phyloP scores from a whole-genome alignment of 2,329 filamentous ascomycete species.

The Cladophialophora bantiana region DNA sequence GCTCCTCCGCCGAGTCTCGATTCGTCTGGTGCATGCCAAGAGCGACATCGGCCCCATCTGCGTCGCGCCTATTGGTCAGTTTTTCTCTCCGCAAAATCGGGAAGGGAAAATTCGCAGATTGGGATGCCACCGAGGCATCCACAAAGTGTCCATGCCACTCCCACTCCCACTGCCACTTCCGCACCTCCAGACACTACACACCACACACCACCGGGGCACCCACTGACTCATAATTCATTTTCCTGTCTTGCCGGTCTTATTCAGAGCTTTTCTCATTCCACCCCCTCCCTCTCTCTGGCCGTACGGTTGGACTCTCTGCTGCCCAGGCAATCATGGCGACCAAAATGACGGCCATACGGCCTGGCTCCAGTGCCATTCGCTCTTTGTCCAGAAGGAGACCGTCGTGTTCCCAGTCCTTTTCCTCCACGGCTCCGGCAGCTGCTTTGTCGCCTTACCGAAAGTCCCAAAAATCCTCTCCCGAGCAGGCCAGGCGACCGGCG shows the following conservation, averaged over 20 bases:
- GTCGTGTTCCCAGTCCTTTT: slow-evolving; percentile 52
- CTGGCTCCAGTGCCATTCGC: slow-evolving; percentile 57
- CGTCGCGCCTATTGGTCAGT: not conserved
- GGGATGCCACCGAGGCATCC: not conserved
- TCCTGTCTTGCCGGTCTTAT: not conserved
- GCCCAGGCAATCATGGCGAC: slow-evolving; percentile 36
- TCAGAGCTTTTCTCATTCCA: slow-evolving; percentile 5
- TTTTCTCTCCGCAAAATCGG: slow-evolving; percentile 20
- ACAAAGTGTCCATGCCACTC: slow-evolving; percentile 13
- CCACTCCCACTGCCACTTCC: not conserved
- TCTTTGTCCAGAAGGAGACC: slow-evolving; percentile 54
- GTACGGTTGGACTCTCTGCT: slow-evolving; percentile 4
- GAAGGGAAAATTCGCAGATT: slow-evolving; percentile 21
- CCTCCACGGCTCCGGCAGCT: slow-evolving; percentile 52
- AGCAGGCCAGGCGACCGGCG: slow-evolving; percentile 51
- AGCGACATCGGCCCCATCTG: slow-evolving; percentile 31
- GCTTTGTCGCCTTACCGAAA: slow-evolving; percentile 56
- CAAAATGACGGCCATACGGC: slow-evolving; percentile 59
- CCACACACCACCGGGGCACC: slow-evolving; percentile 1
- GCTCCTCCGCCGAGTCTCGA: slow-evolving; percentile 9
- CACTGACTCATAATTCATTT: slow-evolving; percentile 28
- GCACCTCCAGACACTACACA: slow-evolving; percentile 2
- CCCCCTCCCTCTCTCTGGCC: slow-evolving; percentile 5
- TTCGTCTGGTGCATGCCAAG: slow-evolving; percentile 23
- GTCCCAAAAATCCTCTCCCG: slow-evolving; percentile 45